These are phyloP conservation scores for Insectozyma bohioensis DNA, from an alignment of 1,139 yeast genomes.

Conservation along the genomic window DNA sequence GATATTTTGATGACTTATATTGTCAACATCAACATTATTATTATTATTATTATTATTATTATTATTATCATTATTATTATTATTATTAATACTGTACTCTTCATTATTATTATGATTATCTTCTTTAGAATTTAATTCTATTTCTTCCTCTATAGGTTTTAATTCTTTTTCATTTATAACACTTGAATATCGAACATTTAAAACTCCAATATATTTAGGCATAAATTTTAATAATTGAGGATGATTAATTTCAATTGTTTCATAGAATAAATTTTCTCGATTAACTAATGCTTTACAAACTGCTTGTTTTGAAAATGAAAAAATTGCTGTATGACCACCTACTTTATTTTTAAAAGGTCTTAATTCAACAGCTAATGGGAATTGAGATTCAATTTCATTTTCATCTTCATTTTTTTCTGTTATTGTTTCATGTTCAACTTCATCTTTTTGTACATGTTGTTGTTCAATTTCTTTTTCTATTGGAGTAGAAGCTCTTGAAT, in stretches of 20 bases:
- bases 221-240: constrained; percentile 76
- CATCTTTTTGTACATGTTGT: neutral
- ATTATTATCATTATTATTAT: neutral
- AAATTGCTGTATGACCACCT: constrained; percentile 98
- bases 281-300: constrained; percentile 94
- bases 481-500: constrained; percentile 14
- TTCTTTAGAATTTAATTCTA: neutral
- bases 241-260: constrained; percentile 75
- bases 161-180: constrained; percentile 31
- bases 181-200: constrained; percentile 80
- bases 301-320: constrained; percentile 84
- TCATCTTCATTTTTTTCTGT: neutral
- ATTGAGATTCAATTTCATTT: constrained; percentile 17
- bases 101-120: neutral
- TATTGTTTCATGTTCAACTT: neutral
- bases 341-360: constrained; percentile 72
- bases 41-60: no score
- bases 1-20: no score
- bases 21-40: no score
- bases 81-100: constrained; percentile 1
- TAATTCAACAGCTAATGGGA: constrained; percentile 77
- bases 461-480: constrained; percentile 4
- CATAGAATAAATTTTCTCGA: constrained; percentile 90
- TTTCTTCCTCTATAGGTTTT: neutral
- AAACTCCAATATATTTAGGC: constrained; percentile 93